Percentiles rank a stretch among this genome's conserved stretches.
Evolutionary conservation across 148 eudicot genomes (phyloP).

Genomic region (Vaccinium macrocarpon): DNA sequence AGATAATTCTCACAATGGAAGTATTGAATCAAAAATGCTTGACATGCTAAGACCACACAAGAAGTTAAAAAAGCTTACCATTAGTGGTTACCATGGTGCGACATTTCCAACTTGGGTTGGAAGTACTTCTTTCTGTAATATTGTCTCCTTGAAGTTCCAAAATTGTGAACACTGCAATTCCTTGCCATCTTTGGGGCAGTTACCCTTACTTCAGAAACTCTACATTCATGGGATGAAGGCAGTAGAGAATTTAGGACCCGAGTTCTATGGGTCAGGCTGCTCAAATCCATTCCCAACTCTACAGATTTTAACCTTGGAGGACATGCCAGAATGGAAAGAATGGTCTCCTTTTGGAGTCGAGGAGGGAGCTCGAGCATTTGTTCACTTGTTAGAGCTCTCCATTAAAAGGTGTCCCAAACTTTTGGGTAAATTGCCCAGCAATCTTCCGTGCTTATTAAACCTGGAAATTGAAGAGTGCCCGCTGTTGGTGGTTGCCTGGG

Average conservation of each 20-base stretch:
- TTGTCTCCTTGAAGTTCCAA: too few relatives aligned
- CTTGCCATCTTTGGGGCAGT: too few relatives aligned
- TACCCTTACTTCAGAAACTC: too few relatives aligned
- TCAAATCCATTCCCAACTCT: background rate
- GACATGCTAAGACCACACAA: background rate
- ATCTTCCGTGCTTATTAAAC: background rate
- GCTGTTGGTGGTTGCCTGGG: background rate
- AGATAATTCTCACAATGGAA: background rate
- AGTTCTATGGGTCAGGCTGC: too few relatives aligned
- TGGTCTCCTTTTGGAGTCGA: slow-evolving; percentile 18
- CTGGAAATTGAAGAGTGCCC: background rate
- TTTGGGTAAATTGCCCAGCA: background rate
- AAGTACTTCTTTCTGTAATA: too few relatives aligned
- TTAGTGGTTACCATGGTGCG: too few relatives aligned
- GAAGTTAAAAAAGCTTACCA: too few relatives aligned
- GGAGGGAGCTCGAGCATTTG: background rate
- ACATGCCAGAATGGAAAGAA: slow-evolving; percentile 21
- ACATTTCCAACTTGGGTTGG: too few relatives aligned
- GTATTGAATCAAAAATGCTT: background rate
- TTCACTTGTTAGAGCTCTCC: slow-evolving; percentile 12
- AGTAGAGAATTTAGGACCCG: too few relatives aligned
- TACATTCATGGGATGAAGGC: too few relatives aligned
- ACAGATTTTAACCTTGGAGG: slow-evolving; percentile 14
- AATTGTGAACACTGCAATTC: too few relatives aligned
- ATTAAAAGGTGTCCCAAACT: slow-evolving; percentile 21